Percentiles rank a stretch among this genome's conserved stretches.
Conservation (phyloP, 257 asterid genomes). For the Gynochthodes officinalis region DNA sequence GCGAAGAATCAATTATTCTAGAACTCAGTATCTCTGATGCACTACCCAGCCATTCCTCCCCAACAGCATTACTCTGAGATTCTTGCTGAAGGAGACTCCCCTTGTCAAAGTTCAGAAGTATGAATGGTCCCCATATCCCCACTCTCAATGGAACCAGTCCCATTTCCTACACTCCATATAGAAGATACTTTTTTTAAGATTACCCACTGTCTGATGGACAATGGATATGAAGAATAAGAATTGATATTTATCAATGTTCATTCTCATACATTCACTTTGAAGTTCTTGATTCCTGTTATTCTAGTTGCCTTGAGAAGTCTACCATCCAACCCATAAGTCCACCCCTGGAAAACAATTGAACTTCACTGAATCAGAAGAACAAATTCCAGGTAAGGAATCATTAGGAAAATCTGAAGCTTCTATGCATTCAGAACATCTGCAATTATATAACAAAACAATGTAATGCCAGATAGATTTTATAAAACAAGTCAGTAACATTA, state of each 20-base stretch:
- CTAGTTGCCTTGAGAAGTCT: conserved; percentile 65
- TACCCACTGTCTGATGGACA: not conserved
- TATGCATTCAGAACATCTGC: not conserved
- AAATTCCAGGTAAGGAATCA: not conserved
- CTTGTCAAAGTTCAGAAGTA: conserved; percentile 51
- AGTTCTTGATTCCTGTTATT: conserved; percentile 74
- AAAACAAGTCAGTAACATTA: no score
- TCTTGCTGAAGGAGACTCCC: conserved; percentile 26
- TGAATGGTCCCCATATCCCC: conserved; percentile 85
- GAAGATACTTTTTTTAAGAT: conserved; percentile 16
- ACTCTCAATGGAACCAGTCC: conserved; percentile 67
- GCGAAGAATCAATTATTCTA: conserved; percentile 54
- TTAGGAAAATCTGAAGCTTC: not conserved
- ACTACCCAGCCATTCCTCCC: conserved; percentile 74
- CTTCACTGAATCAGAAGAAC: not conserved
- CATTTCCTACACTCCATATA: conserved; percentile 59
- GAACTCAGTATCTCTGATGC: conserved; percentile 54
- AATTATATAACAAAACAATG: not conserved
- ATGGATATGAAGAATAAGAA: not conserved
- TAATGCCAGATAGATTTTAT: not conserved
- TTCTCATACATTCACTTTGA: conserved; percentile 50
- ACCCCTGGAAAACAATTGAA: conserved; percentile 43
- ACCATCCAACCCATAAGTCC: conserved; percentile 92
- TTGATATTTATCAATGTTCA: not conserved
- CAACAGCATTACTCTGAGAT: conserved; percentile 32